Evolutionary conservation across 2,329 filamentous ascomycete genomes (phyloP).

Genomic region (Trichophyton benhamiae): DNA sequence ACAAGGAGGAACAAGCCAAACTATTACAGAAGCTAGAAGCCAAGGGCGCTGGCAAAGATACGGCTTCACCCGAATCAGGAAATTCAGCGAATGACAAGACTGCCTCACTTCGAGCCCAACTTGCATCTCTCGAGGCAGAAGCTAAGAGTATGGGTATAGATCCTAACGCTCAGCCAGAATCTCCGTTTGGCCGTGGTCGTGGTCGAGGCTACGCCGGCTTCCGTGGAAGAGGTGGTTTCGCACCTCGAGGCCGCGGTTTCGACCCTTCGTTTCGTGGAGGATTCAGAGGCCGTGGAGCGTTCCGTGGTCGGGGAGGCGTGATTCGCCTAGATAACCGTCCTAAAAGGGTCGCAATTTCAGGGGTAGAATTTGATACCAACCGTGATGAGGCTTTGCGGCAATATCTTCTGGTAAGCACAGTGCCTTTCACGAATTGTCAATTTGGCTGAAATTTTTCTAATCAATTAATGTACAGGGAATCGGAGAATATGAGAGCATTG

Average conservation of each 20-base stretch:
- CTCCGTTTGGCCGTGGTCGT: constrained; percentile 15
- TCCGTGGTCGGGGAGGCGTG: constrained; percentile 37
- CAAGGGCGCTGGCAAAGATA: constrained; percentile 24
- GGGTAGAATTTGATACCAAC: constrained; percentile 35
- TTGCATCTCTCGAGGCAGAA: constrained; percentile 45
- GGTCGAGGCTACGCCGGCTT: constrained; percentile 23
- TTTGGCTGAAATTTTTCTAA: neutral
- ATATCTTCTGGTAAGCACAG: constrained; percentile 38
- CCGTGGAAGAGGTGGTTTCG: constrained; percentile 21
- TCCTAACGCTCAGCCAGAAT: constrained; percentile 25
- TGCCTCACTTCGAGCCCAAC: constrained; percentile 41
- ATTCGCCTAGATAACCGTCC: constrained; percentile 48
- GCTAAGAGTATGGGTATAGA: constrained; percentile 43
- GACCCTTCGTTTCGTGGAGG: constrained; percentile 27
- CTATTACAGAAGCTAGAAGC: constrained; percentile 38
- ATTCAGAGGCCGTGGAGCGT: constrained; percentile 33
- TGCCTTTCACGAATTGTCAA: neutral
- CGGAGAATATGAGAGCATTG: constrained; percentile 36
- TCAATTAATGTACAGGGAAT: constrained; percentile 24
- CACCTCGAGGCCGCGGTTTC: constrained; percentile 26
- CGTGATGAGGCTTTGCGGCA: constrained; percentile 46
- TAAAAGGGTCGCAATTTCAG: constrained; percentile 40
- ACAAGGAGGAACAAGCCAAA: constrained; percentile 43
- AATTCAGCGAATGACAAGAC: constrained; percentile 34
- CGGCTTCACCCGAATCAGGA: constrained; percentile 18